Percentiles rank a stretch among this genome's conserved stretches.
phyloP scores from a whole-genome alignment of 1,284 basidiomycete genomes.

The Sanghuangporus sanghuang region DNA sequence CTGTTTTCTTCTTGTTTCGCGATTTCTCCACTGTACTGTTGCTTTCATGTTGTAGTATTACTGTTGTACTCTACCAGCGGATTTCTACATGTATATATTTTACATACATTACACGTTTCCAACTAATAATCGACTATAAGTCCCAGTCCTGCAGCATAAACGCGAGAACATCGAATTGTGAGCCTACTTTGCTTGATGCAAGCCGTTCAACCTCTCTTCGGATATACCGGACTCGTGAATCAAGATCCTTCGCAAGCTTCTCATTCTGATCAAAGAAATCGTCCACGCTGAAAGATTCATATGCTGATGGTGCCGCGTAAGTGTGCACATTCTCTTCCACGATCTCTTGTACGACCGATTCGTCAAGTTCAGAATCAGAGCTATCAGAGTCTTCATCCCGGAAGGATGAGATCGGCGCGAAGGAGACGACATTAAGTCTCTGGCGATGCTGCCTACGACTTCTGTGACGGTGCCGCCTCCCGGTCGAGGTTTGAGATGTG shows the following conservation, averaged over 20 bases:
- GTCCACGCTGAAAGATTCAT: constrained; percentile 36
- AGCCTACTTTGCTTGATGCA: constrained; percentile 38
- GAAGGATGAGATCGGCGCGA: constrained; percentile 36
- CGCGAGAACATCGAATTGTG: constrained; percentile 67
- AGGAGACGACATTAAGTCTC: constrained; percentile 46
- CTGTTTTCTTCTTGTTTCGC: neutral
- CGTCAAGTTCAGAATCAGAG: constrained; percentile 37
- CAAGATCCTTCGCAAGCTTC: constrained; percentile 61
- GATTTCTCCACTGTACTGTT: neutral
- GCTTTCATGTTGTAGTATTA: neutral
- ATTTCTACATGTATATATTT: neutral
- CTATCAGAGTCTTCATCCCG: constrained; percentile 30
- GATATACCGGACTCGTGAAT: constrained; percentile 64
- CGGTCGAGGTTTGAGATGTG: constrained; percentile 16
- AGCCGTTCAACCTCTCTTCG: constrained; percentile 61
- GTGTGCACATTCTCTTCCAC: constrained; percentile 33
- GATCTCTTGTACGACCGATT: constrained; percentile 24
- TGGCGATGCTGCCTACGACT: constrained; percentile 50
- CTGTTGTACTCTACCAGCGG: neutral
- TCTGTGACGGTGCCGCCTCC: constrained; percentile 39
- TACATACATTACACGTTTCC: neutral
- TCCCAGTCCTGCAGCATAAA: constrained; percentile 84
- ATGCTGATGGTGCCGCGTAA: constrained; percentile 35
- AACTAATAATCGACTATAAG: constrained; percentile 21
- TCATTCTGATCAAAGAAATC: constrained; percentile 47